Evolutionary conservation across 2,329 filamentous ascomycete genomes (phyloP).

Genomic region (Plectosphaerella plurivora): DNA sequence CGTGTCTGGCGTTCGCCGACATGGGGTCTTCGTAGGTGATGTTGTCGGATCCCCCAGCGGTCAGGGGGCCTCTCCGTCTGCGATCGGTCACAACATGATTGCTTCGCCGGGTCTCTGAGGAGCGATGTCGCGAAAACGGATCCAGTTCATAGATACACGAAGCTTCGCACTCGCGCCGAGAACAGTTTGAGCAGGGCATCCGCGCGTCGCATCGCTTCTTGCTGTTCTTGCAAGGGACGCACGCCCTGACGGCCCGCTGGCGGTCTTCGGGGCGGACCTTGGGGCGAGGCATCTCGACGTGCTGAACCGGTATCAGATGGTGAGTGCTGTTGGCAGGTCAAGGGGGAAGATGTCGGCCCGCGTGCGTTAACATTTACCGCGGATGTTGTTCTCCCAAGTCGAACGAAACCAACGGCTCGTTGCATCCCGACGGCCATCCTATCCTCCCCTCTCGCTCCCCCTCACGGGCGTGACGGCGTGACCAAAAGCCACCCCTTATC

Average conservation of each 20-base stretch:
- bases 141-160: not conserved
- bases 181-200: constrained; percentile 35
- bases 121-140: not conserved
- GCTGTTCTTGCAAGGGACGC: constrained; percentile 39
- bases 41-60: not conserved
- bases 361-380: no score
- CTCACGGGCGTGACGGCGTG: no score
- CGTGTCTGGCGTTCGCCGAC: not conserved
- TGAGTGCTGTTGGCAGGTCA: no score
- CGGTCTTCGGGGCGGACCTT: constrained; percentile 45
- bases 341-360: no score
- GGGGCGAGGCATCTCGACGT: constrained; percentile 42
- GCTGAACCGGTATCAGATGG: not conserved
- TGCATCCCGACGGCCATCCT: not conserved
- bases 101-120: not conserved
- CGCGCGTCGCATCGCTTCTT: constrained; percentile 48
- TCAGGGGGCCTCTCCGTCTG: not conserved
- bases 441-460: not conserved
- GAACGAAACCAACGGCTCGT: not conserved
- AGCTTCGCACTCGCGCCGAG: constrained; percentile 5
- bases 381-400: no score
- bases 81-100: not conserved
- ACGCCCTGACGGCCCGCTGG: constrained; percentile 43
- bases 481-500: not conserved
- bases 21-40: not conserved